phyloP scores from a whole-genome alignment of 2,329 filamentous ascomycete species.

The Fusarium pininemorale region DNA sequence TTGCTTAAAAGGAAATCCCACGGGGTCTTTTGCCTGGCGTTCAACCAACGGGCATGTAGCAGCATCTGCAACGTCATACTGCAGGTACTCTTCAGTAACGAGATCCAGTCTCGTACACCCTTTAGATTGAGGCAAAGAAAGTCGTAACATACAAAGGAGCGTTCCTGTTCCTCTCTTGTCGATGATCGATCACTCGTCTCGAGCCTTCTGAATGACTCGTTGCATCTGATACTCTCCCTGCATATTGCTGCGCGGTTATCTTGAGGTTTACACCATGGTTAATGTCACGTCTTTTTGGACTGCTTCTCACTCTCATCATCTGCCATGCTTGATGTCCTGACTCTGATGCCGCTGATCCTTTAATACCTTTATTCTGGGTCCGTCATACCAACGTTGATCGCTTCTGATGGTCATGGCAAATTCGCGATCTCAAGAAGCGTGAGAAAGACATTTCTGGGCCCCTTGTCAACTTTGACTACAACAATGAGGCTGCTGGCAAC shows the following conservation, averaged over 20 bases:
- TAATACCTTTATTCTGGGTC: slow-evolving; percentile 32
- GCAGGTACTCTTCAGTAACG: background rate
- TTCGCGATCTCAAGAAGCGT: slow-evolving; percentile 7
- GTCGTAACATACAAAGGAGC: background rate
- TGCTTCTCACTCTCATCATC: rapidly evolving
- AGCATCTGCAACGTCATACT: background rate
- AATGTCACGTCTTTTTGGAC: slow-evolving; percentile 3
- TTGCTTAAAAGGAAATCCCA: background rate
- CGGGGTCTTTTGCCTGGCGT: too few species aligned
- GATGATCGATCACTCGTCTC: background rate
- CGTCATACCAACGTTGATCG: slow-evolving; percentile 45
- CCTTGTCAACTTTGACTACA: slow-evolving; percentile 23
- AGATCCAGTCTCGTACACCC: background rate
- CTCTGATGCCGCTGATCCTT: slow-evolving; percentile 25
- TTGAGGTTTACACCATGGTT: background rate
- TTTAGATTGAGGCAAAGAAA: background rate
- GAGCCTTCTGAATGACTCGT: background rate
- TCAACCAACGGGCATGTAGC: background rate
- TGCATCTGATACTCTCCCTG: slow-evolving; percentile 2
- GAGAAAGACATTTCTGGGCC: slow-evolving; percentile 24
- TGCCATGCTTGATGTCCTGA: background rate
- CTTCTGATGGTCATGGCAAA: slow-evolving; percentile 38
- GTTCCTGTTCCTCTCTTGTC: background rate
- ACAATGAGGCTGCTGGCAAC: slow-evolving; percentile 8
- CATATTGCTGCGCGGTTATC: background rate